Evolutionary conservation across 208 protist genomes (phyloP), one percentile per base, ranked within the genome.

Genomic region (Wallacemonas sp.): DNA sequence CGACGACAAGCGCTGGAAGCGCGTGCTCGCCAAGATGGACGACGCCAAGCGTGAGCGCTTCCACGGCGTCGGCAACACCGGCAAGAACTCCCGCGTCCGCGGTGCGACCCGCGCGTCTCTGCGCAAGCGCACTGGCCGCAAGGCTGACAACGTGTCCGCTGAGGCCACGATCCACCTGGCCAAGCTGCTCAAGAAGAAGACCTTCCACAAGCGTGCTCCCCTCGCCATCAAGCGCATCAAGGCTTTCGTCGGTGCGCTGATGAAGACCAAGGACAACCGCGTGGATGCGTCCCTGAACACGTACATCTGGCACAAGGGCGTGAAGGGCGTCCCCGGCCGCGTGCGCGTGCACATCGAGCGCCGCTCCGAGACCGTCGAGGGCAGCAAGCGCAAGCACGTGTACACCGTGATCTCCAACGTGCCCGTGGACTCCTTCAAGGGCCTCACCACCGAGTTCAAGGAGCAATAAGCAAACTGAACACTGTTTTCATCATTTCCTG

Each of bases 121-220:
- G 61, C 83, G 80, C 79, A 90, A 94, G 79, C 80, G 74, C 73
- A 87, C 78, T 32, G 88, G 83, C 70, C 88, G 88, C 81, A 94
- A 90, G 80, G 74, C 83, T 26, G 85, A 97, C 63, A 78, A 85
- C 61, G 78, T 99, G 48, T 86, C 90, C 41, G 86, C 98, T 65
- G 98, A 99, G 83, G 96, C 96, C 76, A 99, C 98, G 68, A 98
- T 99, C 79, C 96, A 99, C 90, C 83, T 99, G 55, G 92, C 98
- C 82, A 99, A 98, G 93, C 81, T 93, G 65, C 78, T 98, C 47
- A 93, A 98, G 83, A 93, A 84, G 84, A 97, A 95, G 72, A 95
- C 89, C 69, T 99, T 99, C 96, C 93, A 98, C 80, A 96, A 97
- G 81, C 85, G 97, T 56, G 98, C 98, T 34, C 98, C 98, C 56